Evolutionary conservation across 169 alveolate genomes (phyloP), one percentile per base, ranked within the genome.

Genomic region (Eimeria falciformis): DNA sequence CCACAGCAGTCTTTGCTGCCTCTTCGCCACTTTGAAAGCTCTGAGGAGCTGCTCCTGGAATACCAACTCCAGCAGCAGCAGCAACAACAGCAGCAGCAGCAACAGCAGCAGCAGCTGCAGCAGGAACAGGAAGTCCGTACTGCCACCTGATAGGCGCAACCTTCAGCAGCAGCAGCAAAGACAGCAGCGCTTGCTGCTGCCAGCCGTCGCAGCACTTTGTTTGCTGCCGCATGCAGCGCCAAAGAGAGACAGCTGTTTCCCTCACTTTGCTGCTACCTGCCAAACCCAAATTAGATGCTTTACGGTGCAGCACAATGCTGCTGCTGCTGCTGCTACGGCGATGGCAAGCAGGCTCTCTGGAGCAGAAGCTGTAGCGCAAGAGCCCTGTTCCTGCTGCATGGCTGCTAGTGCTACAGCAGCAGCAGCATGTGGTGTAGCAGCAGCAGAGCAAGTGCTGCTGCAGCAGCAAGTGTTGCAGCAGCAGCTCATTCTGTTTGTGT

Each of bases 31-130:
- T 71, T 9, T 71, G 83, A 71, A 27, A 71, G 83, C 27, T 71
- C 83, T 25, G 83, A 71, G 83, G 83, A 71, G 5, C 23, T 71
- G 83, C 83, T 71, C 37, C 83, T 71, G 56, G 58, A 71, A 56
- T 71, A 71, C 83, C 14, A 71, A 25, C 25, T 71, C 58, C 83
- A 71, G 56, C 83, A 71, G 53, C 83, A 71, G 83, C 83, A 71
- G 56, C 83, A 71, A 21, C 33, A 71, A 11, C 83, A 37, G 56
- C 21, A 71, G 83, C 83, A 43, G 56, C 83, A 71, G 56, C 56
- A 71, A 27, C 58, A 71, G 83, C 56, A n/a, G 25, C 12, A 1
- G 37, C 29, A 62, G 73, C 73, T 11, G 71, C 71, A 58, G 71
- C 71, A 62, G 73, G 12, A n/a, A 14, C 62, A 50, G 62, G 7